Conservation (phyloP, 2,329 filamentous ascomycete species). For the Epichloe amarillans region DNA sequence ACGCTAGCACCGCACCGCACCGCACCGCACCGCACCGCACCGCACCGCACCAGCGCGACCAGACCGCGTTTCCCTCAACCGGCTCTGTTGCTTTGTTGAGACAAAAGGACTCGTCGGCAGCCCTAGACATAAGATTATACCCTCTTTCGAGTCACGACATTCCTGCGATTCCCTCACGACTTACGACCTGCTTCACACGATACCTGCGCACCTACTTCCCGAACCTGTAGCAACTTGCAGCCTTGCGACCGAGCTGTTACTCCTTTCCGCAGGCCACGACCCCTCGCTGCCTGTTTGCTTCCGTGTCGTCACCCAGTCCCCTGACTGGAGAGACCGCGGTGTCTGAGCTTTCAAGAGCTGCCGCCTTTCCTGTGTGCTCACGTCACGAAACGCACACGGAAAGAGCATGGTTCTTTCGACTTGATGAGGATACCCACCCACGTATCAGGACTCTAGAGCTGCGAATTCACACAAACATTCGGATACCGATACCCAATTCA, state of each 20-base stretch:
- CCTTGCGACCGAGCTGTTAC: neutral
- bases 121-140: neutral
- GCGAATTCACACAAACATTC: neutral
- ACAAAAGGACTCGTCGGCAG: neutral
- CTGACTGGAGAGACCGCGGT: neutral
- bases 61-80: constrained; percentile 9
- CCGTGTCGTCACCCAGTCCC: neutral
- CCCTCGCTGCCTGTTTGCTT: neutral
- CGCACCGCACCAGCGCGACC: constrained; percentile 6
- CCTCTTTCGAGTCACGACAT: constrained; percentile 2
- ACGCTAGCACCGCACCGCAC: constrained; percentile 3
- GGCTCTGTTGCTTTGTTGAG: neutral
- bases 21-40: no score
- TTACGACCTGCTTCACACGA: neutral
- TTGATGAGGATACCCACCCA: constrained; percentile 5
- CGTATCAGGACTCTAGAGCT: neutral
- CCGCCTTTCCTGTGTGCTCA: neutral
- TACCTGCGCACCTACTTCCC: neutral
- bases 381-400: neutral
- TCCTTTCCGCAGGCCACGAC: neutral
- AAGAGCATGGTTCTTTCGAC: constrained; percentile 8
- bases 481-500: neutral
- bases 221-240: neutral
- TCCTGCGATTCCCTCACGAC: constrained; percentile 1
- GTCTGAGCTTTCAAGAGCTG: neutral